Base-by-base conservation (phyloP, 2,329 filamentous ascomycete genomes). In the Septoria petroselini region DNA sequence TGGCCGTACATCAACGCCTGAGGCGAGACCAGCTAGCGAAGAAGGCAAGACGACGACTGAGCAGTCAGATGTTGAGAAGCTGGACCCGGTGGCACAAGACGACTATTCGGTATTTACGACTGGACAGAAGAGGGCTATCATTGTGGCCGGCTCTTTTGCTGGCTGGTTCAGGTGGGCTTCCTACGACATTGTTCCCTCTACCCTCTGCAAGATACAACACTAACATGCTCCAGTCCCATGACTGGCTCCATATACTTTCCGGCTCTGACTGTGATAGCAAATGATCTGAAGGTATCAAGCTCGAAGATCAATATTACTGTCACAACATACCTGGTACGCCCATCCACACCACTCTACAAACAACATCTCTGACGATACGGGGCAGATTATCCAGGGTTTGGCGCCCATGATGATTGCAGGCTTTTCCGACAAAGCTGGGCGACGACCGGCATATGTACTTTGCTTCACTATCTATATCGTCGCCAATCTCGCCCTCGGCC, bases 231-330 rank as follows among this genome's bases (percentile, higher is more conserved):
- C 7, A 43, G 60, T 17, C 65, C 65, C 3, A 54, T 68, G 44
- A 67, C 68, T 1, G 69, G 65, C 1, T 67, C 65, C 48, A 72
- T 72, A 21, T 72, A 71, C 59, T 67, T 68, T 42, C 69, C 68
- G 9, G 65, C 66, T 1, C 59, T 70, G n/a, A 62, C 57, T 25
- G 47, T 55, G 1, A 63, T 73, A 3, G 67, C 71, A 0, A 49
- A 54, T 3, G 69, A 71, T 21, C 65, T 76, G 34, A 48, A 68
- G 19, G 69, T 74, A 8, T 70, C 73, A 1, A 63, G 61, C 11
- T 68, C 71, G 5, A 62, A 68, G 40, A 71, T 78, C 56, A 77
- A 78, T 54, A 63, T 78, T 50, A 78, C 76, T 0, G 65, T 79
- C 11, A 79, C 75, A 1, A 72, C 71, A 3, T 79, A 77, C 51